These are phyloP conservation scores for Trypanosoma caninum DNA, from an alignment of 208 protist genomes.

Conservation along the genomic window DNA sequence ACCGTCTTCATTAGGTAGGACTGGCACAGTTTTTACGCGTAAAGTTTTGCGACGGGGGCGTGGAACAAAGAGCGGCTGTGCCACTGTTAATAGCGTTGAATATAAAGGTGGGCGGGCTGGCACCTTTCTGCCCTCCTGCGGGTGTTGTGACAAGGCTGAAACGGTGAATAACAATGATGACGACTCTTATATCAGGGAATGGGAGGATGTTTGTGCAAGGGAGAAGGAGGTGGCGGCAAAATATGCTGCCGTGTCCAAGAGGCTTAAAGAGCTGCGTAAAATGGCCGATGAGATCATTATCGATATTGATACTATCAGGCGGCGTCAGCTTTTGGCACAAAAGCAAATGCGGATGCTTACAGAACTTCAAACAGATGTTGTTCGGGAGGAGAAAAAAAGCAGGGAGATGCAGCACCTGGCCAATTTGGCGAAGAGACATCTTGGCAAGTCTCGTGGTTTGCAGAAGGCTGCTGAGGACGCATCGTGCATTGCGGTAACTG, in stretches of 20 bases:
- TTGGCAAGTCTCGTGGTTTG: not conserved
- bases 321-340: not conserved
- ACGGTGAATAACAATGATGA: not conserved
- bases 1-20: not conserved
- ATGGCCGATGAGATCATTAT: not conserved
- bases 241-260: not conserved
- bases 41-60: no score
- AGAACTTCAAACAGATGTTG: not conserved
- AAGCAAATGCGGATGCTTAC: slow-evolving; percentile 1
- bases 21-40: no score
- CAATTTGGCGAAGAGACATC: not conserved
- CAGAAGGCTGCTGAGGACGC: not conserved
- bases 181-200: not conserved
- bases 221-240: not conserved
- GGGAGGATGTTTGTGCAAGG: slow-evolving; percentile 13
- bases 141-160: not conserved
- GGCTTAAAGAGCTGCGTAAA: not conserved
- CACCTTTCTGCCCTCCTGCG: no score
- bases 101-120: no score
- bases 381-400: slow-evolving; percentile 11
- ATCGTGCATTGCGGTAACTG: no score
- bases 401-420: slow-evolving; percentile 8
- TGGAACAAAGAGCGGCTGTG: no score
- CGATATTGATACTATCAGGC: not conserved
- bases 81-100: no score